phyloP scores from a whole-genome alignment of 1,139 yeast species.

The Tardiomyces blankii region DNA sequence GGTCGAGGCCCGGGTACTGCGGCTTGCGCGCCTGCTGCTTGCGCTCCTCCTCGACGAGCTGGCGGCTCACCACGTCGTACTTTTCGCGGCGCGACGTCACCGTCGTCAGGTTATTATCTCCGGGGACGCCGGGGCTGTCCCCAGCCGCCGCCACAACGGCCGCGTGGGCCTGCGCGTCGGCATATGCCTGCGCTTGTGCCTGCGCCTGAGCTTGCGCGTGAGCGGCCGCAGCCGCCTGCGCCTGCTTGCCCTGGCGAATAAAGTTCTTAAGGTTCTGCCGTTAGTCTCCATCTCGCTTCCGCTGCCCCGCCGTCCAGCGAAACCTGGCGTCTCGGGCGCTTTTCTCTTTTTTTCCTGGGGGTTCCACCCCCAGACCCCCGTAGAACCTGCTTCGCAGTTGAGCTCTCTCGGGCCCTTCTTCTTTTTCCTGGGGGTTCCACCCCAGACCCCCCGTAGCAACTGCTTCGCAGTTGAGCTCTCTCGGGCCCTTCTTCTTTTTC shows the following conservation, averaged over 20 bases:
- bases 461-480: no score
- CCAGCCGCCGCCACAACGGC: neutral
- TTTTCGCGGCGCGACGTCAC: conserved; percentile 11
- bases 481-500: no score
- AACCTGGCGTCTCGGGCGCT: no score
- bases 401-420: no score
- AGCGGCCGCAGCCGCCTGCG: conserved; percentile 22
- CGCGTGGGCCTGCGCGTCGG: no score
- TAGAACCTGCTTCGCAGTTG: no score
- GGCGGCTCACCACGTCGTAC: conserved; percentile 44
- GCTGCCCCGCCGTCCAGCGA: no score
- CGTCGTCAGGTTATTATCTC: neutral
- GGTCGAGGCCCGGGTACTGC: conserved; percentile 38
- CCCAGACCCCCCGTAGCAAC: no score
- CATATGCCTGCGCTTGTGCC: neutral
- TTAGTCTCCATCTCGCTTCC: neutral
- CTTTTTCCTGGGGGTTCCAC: no score
- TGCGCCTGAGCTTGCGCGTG: neutral
- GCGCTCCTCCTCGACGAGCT: conserved; percentile 54
- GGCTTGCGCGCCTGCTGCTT: conserved; percentile 29
- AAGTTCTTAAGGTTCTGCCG: conserved; percentile 56
- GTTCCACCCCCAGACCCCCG: no score
- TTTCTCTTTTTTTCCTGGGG: no score
- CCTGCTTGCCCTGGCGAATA: conserved; percentile 77
- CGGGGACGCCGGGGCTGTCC: conserved; percentile 1